phyloP scores from a whole-genome alignment of 176 grass and related monocot genomes.

The Aegilops tauschii region DNA sequence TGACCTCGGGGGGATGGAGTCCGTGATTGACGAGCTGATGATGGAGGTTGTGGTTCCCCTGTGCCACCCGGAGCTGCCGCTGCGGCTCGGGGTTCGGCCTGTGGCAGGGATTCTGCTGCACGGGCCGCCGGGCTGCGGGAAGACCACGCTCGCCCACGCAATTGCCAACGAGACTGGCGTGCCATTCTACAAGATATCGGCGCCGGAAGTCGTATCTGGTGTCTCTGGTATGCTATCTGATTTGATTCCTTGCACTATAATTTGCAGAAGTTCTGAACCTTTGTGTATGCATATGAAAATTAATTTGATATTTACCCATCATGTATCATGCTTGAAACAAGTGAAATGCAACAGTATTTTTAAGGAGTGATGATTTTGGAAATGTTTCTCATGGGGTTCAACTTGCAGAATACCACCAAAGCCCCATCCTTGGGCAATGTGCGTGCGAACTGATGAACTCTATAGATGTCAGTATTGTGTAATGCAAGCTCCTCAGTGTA shows the following conservation, averaged over 20 bases:
- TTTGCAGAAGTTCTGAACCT: neutral
- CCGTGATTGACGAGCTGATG: slow-evolving; percentile 68
- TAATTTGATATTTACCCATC: neutral
- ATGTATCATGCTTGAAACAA: neutral
- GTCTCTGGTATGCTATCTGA: slow-evolving; percentile 57
- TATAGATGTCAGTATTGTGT: neutral
- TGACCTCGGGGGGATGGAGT: slow-evolving; percentile 71
- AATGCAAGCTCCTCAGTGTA: neutral
- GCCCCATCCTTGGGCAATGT: neutral
- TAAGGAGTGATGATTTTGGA: neutral
- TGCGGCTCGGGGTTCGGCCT: slow-evolving; percentile 64
- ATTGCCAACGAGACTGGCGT: slow-evolving; percentile 86
- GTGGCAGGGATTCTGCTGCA: slow-evolving; percentile 77
- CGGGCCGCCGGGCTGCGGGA: slow-evolving; percentile 82
- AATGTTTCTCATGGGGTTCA: neutral
- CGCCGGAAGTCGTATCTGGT: slow-evolving; percentile 77
- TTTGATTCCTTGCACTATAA: neutral
- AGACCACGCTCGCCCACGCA: slow-evolving; percentile 84
- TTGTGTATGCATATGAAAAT: neutral
- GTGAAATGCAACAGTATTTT: neutral
- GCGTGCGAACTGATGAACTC: neutral
- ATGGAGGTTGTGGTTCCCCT: slow-evolving; percentile 90
- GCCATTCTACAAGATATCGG: slow-evolving; percentile 93
- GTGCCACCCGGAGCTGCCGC: slow-evolving; percentile 73
- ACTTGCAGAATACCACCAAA: neutral